These are phyloP conservation scores for Neurospora hispaniola DNA, from an alignment of 495 filamentous ascomycete species.

Conservation along the genomic window DNA sequence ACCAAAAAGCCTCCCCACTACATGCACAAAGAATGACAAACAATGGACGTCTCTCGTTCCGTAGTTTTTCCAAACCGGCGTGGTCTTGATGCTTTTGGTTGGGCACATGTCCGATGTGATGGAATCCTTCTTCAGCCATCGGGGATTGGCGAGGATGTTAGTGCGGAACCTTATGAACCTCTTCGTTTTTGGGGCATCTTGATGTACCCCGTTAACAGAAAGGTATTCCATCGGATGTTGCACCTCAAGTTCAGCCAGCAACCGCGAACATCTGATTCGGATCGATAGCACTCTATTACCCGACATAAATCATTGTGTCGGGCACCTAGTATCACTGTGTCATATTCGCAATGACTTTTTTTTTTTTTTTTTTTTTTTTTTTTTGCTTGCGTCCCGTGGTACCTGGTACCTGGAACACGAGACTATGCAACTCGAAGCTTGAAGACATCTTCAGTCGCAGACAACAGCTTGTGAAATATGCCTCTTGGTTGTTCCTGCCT, in stretches of 20 bases:
- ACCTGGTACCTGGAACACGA: neutral
- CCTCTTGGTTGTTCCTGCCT: neutral
- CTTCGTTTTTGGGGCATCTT: neutral
- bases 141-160: fast-evolving
- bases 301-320: neutral
- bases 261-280: neutral
- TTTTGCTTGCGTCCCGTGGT: neutral
- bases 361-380: neutral
- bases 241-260: neutral
- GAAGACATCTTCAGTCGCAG: too few species aligned
- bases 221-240: neutral
- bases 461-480: neutral
- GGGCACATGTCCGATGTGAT: neutral
- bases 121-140: neutral
- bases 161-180: neutral
- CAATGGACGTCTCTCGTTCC: too few species aligned
- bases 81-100: too few species aligned
- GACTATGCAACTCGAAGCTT: too few species aligned
- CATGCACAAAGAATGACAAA: too few species aligned
- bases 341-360: neutral
- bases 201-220: neutral
- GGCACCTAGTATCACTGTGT: neutral
- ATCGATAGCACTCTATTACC: neutral
- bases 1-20: too few species aligned
- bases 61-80: too few species aligned